A percentile compares a stretch with the other conserved stretches of the same genome.
Evolutionary conservation across 495 filamentous ascomycete genomes (phyloP).

Genomic region (Chaetomium tenue): DNA sequence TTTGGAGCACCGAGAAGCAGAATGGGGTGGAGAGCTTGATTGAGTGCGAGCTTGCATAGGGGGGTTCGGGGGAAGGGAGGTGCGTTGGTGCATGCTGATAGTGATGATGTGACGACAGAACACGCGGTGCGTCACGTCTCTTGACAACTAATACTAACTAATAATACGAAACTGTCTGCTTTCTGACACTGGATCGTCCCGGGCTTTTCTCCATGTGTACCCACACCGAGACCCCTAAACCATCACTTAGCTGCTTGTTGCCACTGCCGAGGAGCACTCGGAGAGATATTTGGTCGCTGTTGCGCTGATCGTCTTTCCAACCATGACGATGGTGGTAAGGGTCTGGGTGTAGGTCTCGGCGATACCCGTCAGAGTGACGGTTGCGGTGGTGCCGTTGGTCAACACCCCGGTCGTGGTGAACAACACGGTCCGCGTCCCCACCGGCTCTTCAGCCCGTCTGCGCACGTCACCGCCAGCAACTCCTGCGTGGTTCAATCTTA

Average conservation of each 20-base stretch:
- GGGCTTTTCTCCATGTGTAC: not conserved
- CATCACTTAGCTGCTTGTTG: not conserved
- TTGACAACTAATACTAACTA: too few relatives aligned
- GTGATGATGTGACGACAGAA: too few relatives aligned
- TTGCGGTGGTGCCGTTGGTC: not conserved
- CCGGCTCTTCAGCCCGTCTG: not conserved
- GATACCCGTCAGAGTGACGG: not conserved
- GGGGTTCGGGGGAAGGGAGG: too few relatives aligned
- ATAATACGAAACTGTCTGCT: not conserved
- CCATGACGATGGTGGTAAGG: not conserved
- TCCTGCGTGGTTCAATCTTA: not conserved
- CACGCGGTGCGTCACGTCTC: too few relatives aligned
- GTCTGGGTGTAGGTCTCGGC: not conserved
- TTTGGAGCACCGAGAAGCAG: slow-evolving; percentile 32
- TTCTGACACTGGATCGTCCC: not conserved
- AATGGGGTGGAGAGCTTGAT: slow-evolving; percentile 44
- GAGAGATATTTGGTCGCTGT: not conserved
- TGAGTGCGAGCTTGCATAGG: slow-evolving; percentile 30
- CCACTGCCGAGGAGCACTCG: not conserved
- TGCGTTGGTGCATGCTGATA: too few relatives aligned
- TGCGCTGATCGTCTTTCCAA: not conserved
- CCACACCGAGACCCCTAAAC: too few relatives aligned
- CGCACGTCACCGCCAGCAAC: not conserved
- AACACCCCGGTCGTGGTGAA: not conserved
- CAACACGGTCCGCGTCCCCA: not conserved